Conservation (phyloP, 176 grass and related monocot genomes). For the Areca catechu region DNA sequence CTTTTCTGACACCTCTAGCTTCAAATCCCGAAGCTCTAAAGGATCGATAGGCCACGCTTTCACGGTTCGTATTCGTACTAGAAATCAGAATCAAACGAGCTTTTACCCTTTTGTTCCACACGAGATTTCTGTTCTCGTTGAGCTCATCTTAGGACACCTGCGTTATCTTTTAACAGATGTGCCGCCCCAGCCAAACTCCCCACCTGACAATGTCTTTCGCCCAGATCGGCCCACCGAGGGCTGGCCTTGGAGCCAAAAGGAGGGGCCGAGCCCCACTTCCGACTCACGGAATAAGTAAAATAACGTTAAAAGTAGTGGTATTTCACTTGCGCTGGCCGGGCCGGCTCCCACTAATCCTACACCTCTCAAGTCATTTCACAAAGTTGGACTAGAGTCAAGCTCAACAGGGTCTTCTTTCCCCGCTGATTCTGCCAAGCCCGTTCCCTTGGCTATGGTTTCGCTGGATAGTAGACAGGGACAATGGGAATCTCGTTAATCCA, state of each 20-base stretch:
- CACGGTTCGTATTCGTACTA: constrained; percentile 53
- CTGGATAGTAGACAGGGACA: constrained; percentile 2
- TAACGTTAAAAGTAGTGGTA: constrained; percentile 57
- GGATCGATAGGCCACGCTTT: constrained; percentile 62
- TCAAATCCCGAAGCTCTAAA: constrained; percentile 61
- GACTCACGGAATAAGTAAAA: constrained; percentile 41
- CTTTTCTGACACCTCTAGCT: constrained; percentile 40
- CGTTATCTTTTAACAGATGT: constrained; percentile 63
- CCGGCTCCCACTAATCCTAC: no score
- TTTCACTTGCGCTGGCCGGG: constrained; percentile 27
- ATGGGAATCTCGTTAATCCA: constrained; percentile 11
- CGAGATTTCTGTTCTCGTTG: constrained; percentile 62
- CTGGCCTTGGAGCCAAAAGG: constrained; percentile 1
- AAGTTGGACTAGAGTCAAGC: no score
- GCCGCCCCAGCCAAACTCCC: constrained; percentile 47
- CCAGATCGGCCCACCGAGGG: background rate
- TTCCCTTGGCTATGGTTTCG: constrained; percentile 4
- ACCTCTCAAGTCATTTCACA: no score
- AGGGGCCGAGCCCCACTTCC: constrained; percentile 21
- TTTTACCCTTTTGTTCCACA: constrained; percentile 79
- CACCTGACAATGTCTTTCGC: constrained; percentile 27
- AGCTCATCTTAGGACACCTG: constrained; percentile 59
- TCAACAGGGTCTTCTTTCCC: no score
- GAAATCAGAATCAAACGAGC: constrained; percentile 64
- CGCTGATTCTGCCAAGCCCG: no score